phyloP scores from a whole-genome alignment of 2,329 filamentous ascomycete species.

The Paecilomyces sp. region DNA sequence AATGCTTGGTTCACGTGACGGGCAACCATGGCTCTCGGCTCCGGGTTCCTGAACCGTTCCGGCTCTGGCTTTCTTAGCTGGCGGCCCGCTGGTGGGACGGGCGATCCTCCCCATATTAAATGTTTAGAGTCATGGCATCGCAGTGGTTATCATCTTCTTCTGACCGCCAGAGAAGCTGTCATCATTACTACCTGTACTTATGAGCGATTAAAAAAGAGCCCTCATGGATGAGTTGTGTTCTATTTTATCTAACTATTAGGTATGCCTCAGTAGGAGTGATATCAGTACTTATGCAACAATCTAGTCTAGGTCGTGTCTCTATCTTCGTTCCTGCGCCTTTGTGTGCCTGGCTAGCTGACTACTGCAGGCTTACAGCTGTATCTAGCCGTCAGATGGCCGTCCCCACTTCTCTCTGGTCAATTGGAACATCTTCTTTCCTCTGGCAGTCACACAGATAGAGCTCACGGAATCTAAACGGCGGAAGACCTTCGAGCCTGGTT shows the following conservation, averaged over 20 bases:
- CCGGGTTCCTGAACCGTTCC: background rate
- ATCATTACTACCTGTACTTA: no score
- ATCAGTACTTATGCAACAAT: background rate
- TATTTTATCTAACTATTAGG: background rate
- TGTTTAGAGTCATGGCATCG: no score
- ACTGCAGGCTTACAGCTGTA: background rate
- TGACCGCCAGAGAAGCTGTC: background rate
- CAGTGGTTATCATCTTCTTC: background rate
- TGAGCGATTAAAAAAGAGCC: no score
- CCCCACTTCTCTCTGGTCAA: slow-evolving; percentile 13
- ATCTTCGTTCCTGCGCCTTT: background rate
- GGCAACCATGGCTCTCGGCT: background rate
- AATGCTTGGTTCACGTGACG: background rate
- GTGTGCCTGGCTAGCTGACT: background rate
- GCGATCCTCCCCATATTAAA: background rate
- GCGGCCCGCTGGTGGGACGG: background rate
- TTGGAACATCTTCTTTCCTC: slow-evolving; percentile 6
- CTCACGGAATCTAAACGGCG: slow-evolving; percentile 51
- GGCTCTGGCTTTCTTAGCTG: background rate
- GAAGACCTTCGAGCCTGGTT: slow-evolving; percentile 41
- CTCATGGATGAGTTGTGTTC: no score
- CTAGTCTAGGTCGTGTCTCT: no score
- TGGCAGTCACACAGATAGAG: slow-evolving; percentile 60
- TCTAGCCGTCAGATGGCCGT: slow-evolving; percentile 19
- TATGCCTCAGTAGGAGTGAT: background rate